A percentile compares a stretch with the other conserved stretches of the same genome.
These are phyloP conservation scores for Epichloe elymi DNA, from an alignment of 2,329 filamentous ascomycete genomes.

Conservation along the genomic window DNA sequence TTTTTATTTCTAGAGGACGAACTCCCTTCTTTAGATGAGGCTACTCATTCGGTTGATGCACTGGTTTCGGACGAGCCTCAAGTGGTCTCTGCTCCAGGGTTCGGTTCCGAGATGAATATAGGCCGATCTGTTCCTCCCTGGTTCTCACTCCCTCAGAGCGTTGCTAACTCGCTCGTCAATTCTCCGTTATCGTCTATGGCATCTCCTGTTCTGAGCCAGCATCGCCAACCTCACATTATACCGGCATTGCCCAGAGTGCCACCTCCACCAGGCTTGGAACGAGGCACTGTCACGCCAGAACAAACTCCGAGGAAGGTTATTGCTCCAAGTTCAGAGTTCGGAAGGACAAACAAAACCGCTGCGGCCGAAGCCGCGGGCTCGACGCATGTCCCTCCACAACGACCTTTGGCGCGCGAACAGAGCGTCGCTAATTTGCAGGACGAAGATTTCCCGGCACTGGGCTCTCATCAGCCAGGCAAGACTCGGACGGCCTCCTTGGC, in stretches of 20 bases:
- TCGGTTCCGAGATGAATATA: constrained; percentile 3
- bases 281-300: constrained; percentile 19
- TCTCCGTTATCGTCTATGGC: constrained; percentile 8
- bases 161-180: constrained; percentile 1
- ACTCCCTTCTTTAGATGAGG: constrained; percentile 47
- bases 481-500: constrained; percentile 18
- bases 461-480: constrained; percentile 29
- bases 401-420: constrained; percentile 12
- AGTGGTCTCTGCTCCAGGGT: constrained; percentile 5
- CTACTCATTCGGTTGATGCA: constrained; percentile 50
- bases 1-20: constrained; percentile 43
- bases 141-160: constrained; percentile 11
- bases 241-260: constrained; percentile 15
- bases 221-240: constrained; percentile 12
- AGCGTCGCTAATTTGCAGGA: constrained; percentile 31
- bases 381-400: constrained; percentile 30
- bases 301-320: constrained; percentile 17
- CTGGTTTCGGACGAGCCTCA: constrained; percentile 48
- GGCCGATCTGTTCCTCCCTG: constrained; percentile 19
- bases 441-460: constrained; percentile 50
- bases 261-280: constrained; percentile 13
- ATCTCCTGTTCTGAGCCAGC: constrained; percentile 10
- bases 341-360: constrained; percentile 31
- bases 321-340: constrained; percentile 20
- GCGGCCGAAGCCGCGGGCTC: constrained; percentile 33